Percentiles rank a stretch among this genome's conserved stretches.
Conservation (phyloP, 163 green algal species). For the Picocystis sp. region DNA sequence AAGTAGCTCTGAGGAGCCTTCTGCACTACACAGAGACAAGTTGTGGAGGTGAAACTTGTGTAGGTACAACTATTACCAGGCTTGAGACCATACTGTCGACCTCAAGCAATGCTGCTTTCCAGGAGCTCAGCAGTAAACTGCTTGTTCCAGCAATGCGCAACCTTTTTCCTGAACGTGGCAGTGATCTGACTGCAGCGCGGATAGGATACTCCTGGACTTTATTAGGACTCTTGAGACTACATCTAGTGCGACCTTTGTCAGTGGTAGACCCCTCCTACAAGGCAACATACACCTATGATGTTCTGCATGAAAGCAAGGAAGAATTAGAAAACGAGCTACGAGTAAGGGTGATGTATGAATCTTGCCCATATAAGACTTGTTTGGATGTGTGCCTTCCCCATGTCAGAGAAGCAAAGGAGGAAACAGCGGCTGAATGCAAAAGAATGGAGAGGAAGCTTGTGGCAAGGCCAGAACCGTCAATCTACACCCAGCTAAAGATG, state of each 20-base stretch:
- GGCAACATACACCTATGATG: conserved; percentile 18
- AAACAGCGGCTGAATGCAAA: conserved; percentile 12
- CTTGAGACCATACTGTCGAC: too few species aligned
- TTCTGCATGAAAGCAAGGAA: conserved; percentile 15
- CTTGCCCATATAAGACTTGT: conserved; percentile 7
- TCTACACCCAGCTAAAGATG: conserved; percentile 38
- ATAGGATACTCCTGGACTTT: conserved; percentile 52
- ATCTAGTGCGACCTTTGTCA: conserved; percentile 47
- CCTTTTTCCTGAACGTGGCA: too few species aligned
- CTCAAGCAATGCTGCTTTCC: too few species aligned
- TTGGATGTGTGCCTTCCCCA: background rate
- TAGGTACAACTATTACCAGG: too few species aligned
- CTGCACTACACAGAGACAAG: too few species aligned
- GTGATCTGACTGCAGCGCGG: too few species aligned
- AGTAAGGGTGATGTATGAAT: conserved; percentile 9
- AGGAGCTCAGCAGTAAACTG: too few species aligned
- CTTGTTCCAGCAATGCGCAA: too few species aligned
- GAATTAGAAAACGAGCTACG: conserved; percentile 17
- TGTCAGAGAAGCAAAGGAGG: background rate
- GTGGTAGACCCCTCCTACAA: conserved; percentile 66
- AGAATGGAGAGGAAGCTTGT: conserved; percentile 24
- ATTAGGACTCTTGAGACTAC: conserved; percentile 53
- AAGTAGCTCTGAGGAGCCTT: too few species aligned
- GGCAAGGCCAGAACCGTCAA: conserved; percentile 36
- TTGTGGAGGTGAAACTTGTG: too few species aligned